Evolutionary conservation across 805 yeast species (phyloP).

Genomic region (Kregervanrija pseudodelftensis): DNA sequence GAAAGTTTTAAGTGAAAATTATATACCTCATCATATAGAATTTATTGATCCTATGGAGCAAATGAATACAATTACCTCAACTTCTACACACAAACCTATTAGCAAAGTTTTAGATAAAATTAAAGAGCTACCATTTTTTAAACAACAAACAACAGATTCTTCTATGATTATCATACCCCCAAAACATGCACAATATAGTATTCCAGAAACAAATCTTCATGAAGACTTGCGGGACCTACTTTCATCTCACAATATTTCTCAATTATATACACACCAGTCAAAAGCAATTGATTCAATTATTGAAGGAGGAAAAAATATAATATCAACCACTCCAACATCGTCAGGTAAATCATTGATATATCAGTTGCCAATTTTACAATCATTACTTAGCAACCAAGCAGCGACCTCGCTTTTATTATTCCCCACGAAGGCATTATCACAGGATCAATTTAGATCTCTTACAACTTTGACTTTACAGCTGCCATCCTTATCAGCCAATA

Average conservation of each 20-base stretch:
- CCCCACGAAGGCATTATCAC: slow-evolving; percentile 97
- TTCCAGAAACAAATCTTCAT: slow-evolving; percentile 43
- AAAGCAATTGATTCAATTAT: slow-evolving; percentile 57
- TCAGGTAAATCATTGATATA: slow-evolving; percentile 93
- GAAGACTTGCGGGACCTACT: slow-evolving; percentile 39
- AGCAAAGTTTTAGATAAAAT: slow-evolving; percentile 44
- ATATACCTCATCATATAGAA: slow-evolving; percentile 42
- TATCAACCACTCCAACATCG: slow-evolving; percentile 91
- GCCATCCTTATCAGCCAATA: slow-evolving; percentile 4
- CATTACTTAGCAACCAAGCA: slow-evolving; percentile 33
- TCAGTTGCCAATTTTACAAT: slow-evolving; percentile 72
- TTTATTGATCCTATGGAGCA: slow-evolving; percentile 57
- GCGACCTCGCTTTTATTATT: slow-evolving; percentile 79
- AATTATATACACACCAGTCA: slow-evolving; percentile 76
- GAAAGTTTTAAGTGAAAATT: slow-evolving; percentile 25
- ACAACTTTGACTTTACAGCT: slow-evolving; percentile 24
- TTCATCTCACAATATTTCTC: slow-evolving; percentile 36
- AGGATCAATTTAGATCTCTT: slow-evolving; percentile 87
- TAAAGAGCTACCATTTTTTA: slow-evolving; percentile 43
- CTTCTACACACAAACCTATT: slow-evolving; percentile 20
- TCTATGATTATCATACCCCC: slow-evolving; percentile 38
- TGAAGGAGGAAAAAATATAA: slow-evolving; percentile 54
- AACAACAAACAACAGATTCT: slow-evolving; percentile 52
- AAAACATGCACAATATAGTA: slow-evolving; percentile 38
- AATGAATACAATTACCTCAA: slow-evolving; percentile 33